These are phyloP conservation scores for Penicillium fuscoglaucum DNA, from an alignment of 2,329 filamentous ascomycete genomes.

Conservation along the genomic window DNA sequence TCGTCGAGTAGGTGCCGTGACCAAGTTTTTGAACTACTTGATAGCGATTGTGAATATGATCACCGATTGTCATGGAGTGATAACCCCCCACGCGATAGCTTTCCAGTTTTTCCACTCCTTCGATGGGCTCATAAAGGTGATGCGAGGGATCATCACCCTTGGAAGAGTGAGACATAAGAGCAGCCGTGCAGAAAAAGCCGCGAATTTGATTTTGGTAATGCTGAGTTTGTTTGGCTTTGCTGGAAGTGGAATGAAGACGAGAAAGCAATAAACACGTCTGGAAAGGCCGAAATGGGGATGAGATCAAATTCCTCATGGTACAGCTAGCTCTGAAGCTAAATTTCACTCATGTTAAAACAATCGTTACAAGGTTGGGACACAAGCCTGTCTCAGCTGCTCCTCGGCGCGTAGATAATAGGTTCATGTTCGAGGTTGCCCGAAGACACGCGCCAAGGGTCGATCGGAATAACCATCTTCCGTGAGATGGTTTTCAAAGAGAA, in stretches of 20 bases:
- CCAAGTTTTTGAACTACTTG: slow-evolving; percentile 45
- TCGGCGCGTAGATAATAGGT: not conserved
- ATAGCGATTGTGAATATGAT: slow-evolving; percentile 36
- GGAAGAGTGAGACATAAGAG: not conserved
- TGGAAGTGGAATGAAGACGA: not conserved
- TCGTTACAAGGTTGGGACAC: not conserved
- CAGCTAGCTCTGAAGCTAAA: not conserved
- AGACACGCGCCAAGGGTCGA: not conserved
- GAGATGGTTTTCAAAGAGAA: no score
- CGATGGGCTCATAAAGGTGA: slow-evolving; percentile 15
- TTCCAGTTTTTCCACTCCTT: slow-evolving; percentile 25
- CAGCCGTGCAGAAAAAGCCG: not conserved
- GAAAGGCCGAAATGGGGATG: not conserved
- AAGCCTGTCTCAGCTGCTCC: not conserved
- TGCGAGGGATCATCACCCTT: not conserved
- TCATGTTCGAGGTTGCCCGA: not conserved
- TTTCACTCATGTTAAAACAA: not conserved
- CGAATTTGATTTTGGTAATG: not conserved
- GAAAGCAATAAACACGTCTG: not conserved
- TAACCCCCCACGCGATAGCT: slow-evolving; percentile 30
- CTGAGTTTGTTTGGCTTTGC: not conserved
- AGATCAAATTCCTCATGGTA: not conserved
- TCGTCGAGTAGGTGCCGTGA: slow-evolving; percentile 40
- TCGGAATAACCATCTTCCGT: no score
- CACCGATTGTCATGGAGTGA: slow-evolving; percentile 32